Conservation (phyloP, 768 basidiomycete species). For the Mycena belliarum region DNA sequence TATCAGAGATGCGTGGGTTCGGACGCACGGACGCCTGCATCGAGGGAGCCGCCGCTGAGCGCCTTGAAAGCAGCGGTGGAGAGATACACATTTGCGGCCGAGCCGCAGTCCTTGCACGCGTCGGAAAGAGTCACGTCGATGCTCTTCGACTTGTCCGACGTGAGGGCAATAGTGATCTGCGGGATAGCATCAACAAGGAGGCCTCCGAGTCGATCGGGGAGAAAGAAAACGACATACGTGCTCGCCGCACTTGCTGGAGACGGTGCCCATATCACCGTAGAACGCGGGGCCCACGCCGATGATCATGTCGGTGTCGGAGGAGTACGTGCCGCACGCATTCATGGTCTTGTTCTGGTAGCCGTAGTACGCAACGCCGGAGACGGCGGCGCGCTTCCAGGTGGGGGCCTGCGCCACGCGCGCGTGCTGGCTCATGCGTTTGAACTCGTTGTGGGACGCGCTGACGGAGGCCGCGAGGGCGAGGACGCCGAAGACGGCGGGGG, state of each 20-base stretch:
- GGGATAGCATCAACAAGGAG: not conserved
- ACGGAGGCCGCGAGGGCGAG: slow-evolving; percentile 20
- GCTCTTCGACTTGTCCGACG: slow-evolving; percentile 17
- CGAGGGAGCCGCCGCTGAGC: slow-evolving; percentile 17
- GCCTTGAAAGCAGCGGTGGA: slow-evolving; percentile 22
- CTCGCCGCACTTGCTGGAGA: slow-evolving; percentile 17
- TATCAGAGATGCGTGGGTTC: not conserved
- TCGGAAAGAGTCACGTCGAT: slow-evolving; percentile 23
- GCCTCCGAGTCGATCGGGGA: not conserved
- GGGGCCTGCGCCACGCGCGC: slow-evolving; percentile 1
- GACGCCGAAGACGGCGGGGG: slow-evolving; percentile 13
- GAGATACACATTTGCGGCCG: slow-evolving; percentile 12
- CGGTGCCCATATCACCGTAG: slow-evolving; percentile 18
- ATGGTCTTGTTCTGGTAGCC: slow-evolving; percentile 21
- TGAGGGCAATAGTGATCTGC: slow-evolving; percentile 22
- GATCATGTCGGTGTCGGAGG: slow-evolving; percentile 22
- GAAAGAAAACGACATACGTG: slow-evolving; percentile 9
- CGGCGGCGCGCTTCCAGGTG: slow-evolving; percentile 11
- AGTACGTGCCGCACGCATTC: slow-evolving; percentile 21
- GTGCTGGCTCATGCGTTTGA: slow-evolving; percentile 12
- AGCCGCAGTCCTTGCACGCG: slow-evolving; percentile 17
- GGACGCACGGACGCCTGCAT: slow-evolving; percentile 19
- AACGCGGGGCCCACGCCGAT: slow-evolving; percentile 18
- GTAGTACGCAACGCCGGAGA: slow-evolving; percentile 19
- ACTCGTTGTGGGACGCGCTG: slow-evolving; percentile 11